A percentile compares a stretch with the other conserved stretches of the same genome.
Conservation (phyloP, 176 grass and related monocot genomes). For the Hyparrhenia diplandra region DNA sequence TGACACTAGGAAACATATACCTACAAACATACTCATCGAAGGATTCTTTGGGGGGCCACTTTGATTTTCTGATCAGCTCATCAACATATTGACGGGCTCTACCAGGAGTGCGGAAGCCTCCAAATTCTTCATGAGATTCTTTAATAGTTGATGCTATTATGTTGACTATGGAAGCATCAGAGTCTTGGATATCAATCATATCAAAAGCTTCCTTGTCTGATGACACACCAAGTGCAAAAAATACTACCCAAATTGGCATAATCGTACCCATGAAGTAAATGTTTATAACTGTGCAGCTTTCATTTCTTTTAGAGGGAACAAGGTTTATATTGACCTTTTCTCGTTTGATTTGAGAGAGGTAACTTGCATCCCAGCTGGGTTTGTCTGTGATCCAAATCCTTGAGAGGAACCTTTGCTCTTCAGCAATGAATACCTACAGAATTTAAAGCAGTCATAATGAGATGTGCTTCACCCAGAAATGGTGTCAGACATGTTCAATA, state of each 20-base stretch:
- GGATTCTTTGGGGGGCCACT: conserved; percentile 64
- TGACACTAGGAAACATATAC: conserved; percentile 58
- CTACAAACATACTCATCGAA: conserved; percentile 71
- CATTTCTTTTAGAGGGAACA: conserved; percentile 40
- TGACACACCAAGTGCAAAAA: conserved; percentile 71
- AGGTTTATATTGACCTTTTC: conserved; percentile 52
- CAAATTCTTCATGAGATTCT: conserved; percentile 49
- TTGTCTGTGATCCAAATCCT: conserved; percentile 59
- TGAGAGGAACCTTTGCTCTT: conserved; percentile 68
- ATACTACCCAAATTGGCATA: conserved; percentile 73
- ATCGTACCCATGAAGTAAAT: conserved; percentile 53
- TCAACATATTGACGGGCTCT: conserved; percentile 59
- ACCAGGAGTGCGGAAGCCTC: conserved; percentile 45
- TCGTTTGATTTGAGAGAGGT: conserved; percentile 40
- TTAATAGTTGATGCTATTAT: conserved; percentile 69
- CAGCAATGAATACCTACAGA: conserved; percentile 66
- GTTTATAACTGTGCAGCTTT: conserved; percentile 52
- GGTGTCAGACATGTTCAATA: not conserved
- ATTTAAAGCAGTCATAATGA: conserved; percentile 9
- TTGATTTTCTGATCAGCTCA: conserved; percentile 47
- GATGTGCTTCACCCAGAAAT: not conserved
- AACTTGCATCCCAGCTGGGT: conserved; percentile 35
- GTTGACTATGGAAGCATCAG: conserved; percentile 51
- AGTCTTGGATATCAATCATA: conserved; percentile 72
- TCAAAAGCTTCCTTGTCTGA: conserved; percentile 80